These are phyloP conservation scores for Coemansia sp. DNA, from an alignment of 192 early-diverging fungal genomes.

Conservation along the genomic window DNA sequence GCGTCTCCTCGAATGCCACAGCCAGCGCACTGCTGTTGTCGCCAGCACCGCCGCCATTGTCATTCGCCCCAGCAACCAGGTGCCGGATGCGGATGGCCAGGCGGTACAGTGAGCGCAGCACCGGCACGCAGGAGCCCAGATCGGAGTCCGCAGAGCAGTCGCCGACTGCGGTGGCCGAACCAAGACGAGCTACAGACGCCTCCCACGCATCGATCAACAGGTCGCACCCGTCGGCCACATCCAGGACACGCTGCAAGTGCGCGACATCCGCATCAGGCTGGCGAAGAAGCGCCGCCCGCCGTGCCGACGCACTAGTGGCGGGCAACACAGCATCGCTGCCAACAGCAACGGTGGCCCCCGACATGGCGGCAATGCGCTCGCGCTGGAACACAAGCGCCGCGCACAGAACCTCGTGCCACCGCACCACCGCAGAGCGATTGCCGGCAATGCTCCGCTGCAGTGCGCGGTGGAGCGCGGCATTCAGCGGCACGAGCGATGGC, in stretches of 20 bases:
- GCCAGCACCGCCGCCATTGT: slow-evolving; percentile 20
- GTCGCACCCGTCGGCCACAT: slow-evolving; percentile 32
- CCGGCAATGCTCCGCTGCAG: slow-evolving; percentile 5
- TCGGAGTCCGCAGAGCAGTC: not conserved
- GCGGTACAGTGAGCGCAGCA: slow-evolving; percentile 14
- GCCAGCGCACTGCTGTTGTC: slow-evolving; percentile 37
- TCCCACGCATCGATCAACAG: slow-evolving; percentile 24
- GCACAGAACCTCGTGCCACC: slow-evolving; percentile 34
- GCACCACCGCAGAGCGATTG: slow-evolving; percentile 1
- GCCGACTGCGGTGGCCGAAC: not conserved
- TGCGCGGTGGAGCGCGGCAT: slow-evolving; percentile 18
- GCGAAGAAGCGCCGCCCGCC: slow-evolving; percentile 34
- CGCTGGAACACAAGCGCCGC: slow-evolving; percentile 29
- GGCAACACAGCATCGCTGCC: not conserved
- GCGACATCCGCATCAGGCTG: slow-evolving; percentile 30
- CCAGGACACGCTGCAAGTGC: slow-evolving; percentile 28
- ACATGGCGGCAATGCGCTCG: slow-evolving; percentile 21
- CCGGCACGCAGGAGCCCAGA: slow-evolving; percentile 8
- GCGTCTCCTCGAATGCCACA: slow-evolving; percentile 44
- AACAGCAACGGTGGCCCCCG: not conserved
- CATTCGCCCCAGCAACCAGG: slow-evolving; percentile 16
- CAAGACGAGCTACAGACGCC: not conserved
- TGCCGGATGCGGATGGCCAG: slow-evolving; percentile 14
- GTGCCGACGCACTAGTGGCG: not conserved
- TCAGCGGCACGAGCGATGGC: slow-evolving; percentile 22